Base-by-base conservation (phyloP, 148 eudicot genomes). In the Euryodendron excelsum region DNA sequence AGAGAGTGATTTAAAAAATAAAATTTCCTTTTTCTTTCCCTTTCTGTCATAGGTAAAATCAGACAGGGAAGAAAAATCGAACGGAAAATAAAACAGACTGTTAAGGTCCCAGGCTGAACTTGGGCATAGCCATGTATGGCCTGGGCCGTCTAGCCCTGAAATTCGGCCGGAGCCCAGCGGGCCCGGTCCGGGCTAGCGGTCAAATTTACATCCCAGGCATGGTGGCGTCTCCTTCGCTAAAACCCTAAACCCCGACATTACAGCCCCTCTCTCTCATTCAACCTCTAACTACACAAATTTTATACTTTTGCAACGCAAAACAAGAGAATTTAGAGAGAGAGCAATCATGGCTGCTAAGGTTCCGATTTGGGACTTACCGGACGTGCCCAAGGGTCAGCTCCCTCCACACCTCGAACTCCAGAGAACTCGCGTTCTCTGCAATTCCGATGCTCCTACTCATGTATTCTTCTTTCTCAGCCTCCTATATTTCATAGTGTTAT, bases 341-440 rank as follows among this genome's bases (percentile, higher is more conserved):
- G 36, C 6, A 12, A n/a, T 10, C 18, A 73, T 73, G 77, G 31
- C 77, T 23, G 31, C 77, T 23, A 76, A 72, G 61, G 72, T 83
- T 31, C 75, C 86, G 1, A 74, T 86, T 8, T 86, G 85, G 86
- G 86, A 86, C 33, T 81, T 86, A 82, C 89, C 89, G 0, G 89
- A 83, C 72, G 79, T 83, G 18, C 86, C 86, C 28, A 72, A 78
- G 73, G 86, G 84, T 0, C 34, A 80, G 77, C 85, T 93, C 25
- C 97, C 97, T 2, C 86, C 89, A 21, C 97, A 93, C 86, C 53
- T 93, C 11, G 82, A 89, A 75, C 89, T 88, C 5, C 91, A 91
- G 82, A 85, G 90, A 72, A 89, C 97, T 77, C 95, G 97, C 10
- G 97, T 91, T 72, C 59, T 83, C 79, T 91, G 94, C 83, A 88